These are phyloP conservation scores for Fusarium piperis DNA, from an alignment of 2,329 filamentous ascomycete species.

Conservation along the genomic window DNA sequence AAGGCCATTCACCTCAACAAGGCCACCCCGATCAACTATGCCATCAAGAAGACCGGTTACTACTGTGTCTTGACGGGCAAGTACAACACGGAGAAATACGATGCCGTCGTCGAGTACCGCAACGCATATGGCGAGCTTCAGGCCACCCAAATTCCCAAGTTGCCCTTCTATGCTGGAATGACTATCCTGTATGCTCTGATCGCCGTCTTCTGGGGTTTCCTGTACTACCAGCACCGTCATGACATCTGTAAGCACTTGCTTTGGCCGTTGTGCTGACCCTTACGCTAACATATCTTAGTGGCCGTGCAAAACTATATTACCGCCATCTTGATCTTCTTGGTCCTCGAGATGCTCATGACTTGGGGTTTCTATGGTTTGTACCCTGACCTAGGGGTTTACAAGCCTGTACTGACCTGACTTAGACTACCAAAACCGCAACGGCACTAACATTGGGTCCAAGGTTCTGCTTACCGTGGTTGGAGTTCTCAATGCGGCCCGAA, in stretches of 20 bases:
- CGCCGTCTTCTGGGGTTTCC: slow-evolving; percentile 85
- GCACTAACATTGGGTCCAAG: slow-evolving; percentile 83
- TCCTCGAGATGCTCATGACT: slow-evolving; percentile 96
- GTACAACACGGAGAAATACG: slow-evolving; percentile 75
- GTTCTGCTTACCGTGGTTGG: slow-evolving; percentile 91
- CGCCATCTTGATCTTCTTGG: slow-evolving; percentile 91
- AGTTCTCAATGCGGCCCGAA: slow-evolving; percentile 89
- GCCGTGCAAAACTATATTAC: slow-evolving; percentile 99
- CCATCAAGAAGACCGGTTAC: slow-evolving; percentile 90
- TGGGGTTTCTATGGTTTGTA: slow-evolving; percentile 92
- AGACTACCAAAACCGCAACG: slow-evolving; percentile 94
- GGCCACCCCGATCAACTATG: slow-evolving; percentile 79
- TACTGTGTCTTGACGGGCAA: slow-evolving; percentile 89
- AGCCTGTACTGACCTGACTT: slow-evolving; percentile 44
- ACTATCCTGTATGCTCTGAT: slow-evolving; percentile 94
- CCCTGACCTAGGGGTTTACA: background rate
- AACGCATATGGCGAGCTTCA: slow-evolving; percentile 97
- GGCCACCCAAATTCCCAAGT: slow-evolving; percentile 93
- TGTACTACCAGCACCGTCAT: slow-evolving; percentile 92
- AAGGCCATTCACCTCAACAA: slow-evolving; percentile 84
- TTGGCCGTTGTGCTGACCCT: background rate
- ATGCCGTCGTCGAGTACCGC: slow-evolving; percentile 86
- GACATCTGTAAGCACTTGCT: slow-evolving; percentile 77
- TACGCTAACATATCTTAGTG: slow-evolving; percentile 59
- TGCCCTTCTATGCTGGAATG: slow-evolving; percentile 95